Conservation (phyloP, 441 rosid species). For the Erodium moschatum region DNA sequence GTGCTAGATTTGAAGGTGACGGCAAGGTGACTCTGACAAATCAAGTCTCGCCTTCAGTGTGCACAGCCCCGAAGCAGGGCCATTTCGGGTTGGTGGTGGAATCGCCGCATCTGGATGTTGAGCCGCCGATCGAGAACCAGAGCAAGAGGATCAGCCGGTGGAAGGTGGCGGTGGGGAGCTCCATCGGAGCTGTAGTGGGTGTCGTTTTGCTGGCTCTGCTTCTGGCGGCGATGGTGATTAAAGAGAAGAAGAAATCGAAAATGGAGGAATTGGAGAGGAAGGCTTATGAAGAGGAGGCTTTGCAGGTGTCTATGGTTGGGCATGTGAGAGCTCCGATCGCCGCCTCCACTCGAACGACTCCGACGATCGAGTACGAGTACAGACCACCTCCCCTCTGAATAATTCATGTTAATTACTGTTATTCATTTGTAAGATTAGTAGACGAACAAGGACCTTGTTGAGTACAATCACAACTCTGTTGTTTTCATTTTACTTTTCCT, state of each 20-base stretch:
- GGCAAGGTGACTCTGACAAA: constrained; percentile 42
- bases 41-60: constrained; percentile 41
- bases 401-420: neutral
- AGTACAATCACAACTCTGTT: neutral
- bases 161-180: constrained; percentile 75
- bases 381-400: constrained; percentile 23
- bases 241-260: constrained; percentile 73
- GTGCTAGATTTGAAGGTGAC: constrained; percentile 56
- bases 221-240: constrained; percentile 66
- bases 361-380: constrained; percentile 50
- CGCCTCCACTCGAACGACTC: constrained; percentile 53
- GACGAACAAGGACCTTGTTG: neutral
- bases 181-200: constrained; percentile 59
- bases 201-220: constrained; percentile 54
- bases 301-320: constrained; percentile 89
- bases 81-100: constrained; percentile 57
- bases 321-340: constrained; percentile 75
- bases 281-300: constrained; percentile 85
- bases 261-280: constrained; percentile 81
- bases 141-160: constrained; percentile 48
- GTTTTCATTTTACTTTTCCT: neutral
- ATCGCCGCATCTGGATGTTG: constrained; percentile 24
- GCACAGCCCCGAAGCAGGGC: constrained; percentile 52
- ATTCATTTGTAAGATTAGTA: constrained; percentile 1
- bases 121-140: constrained; percentile 21